Base-by-base conservation (phyloP, 2,329 filamentous ascomycete genomes). In the Hypoxylon sp. region DNA sequence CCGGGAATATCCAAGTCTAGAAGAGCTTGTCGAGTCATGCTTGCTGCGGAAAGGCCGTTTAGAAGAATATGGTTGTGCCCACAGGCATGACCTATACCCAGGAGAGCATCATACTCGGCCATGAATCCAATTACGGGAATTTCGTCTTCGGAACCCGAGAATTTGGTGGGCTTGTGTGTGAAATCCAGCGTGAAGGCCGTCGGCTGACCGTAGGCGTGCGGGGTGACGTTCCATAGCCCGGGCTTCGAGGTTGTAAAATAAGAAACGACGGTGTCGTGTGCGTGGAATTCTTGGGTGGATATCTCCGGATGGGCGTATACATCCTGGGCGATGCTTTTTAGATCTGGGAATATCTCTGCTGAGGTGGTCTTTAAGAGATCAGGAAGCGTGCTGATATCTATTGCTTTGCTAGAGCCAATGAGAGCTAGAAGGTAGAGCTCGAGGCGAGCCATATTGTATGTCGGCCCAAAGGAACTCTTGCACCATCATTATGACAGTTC, bases 11-110 rank as follows among this genome's bases (percentile, higher is more conserved):
- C 37, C 3, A 53, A 9, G 27, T 43, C 38, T 12, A 53, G 34
- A 8, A 53, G 43, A 1, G 37, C 43, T 16, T 48, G 37, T 2
- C 50, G 50, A 9, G 50, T 26, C 50, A 48, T 47, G 32, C 19
- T 34, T 3, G 50, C 43, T 9, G 50, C 50, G 7, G 50, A 37
- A 9, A 53, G 50, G 3, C 50, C 50, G 12, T 48, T 53, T 9
- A 53, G 43, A 4, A 53, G 3, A 16, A 53, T 53, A n/a, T 53
- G 50, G 32, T 53, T 53, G 21, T 53, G 50, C 3, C 50, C 50
- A 17, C 50, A 53, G 16, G 50, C 50, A 9, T 53, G 50, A 12
- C 50, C 50, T 6, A 53, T 53, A 4, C 43, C 50, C 19, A 47
- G 16, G 7, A 53, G 43, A 5, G 50, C 50, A 17, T 53, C 50